Percentiles rank a stretch among this genome's conserved stretches.
phyloP scores from a whole-genome alignment of 1,284 basidiomycete genomes.

The Pulchroboletus neoregius region DNA sequence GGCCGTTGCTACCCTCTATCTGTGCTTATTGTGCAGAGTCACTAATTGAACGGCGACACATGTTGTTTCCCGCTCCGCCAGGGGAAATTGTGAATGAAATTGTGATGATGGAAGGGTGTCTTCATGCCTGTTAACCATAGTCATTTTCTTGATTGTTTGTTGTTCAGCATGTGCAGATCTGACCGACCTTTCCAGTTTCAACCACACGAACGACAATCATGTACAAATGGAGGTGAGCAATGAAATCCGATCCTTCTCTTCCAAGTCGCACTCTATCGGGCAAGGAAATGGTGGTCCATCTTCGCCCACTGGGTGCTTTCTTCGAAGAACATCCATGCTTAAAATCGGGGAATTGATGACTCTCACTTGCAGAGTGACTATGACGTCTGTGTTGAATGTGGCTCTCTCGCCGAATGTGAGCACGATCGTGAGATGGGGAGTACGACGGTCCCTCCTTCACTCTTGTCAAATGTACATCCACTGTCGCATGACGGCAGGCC shows the following conservation, averaged over 20 bases:
- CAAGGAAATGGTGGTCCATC: slow-evolving; percentile 3
- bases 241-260: slow-evolving; percentile 18
- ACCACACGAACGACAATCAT: slow-evolving; percentile 72
- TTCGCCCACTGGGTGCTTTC: slow-evolving; percentile 1
- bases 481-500: slow-evolving; percentile 8
- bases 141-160: background rate
- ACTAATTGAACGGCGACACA: slow-evolving; percentile 7
- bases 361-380: slow-evolving; percentile 62
- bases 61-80: background rate
- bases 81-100: background rate
- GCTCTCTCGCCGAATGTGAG: slow-evolving; percentile 65
- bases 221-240: slow-evolving; percentile 69
- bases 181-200: slow-evolving; percentile 55
- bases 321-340: slow-evolving; percentile 4
- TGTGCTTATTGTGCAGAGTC: slow-evolving; percentile 12
- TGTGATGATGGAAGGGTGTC: background rate
- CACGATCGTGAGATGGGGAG: slow-evolving; percentile 54
- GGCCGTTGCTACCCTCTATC: slow-evolving; percentile 20
- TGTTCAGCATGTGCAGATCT: slow-evolving; percentile 10
- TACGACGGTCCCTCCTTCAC: background rate
- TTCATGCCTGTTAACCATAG: background rate
- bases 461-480: slow-evolving; percentile 8
- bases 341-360: slow-evolving; percentile 13
- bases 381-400: slow-evolving; percentile 80
- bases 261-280: slow-evolving; percentile 23